Evolutionary conservation across 306 rosid species (phyloP).

Genomic region (Cicer cuneatum): DNA sequence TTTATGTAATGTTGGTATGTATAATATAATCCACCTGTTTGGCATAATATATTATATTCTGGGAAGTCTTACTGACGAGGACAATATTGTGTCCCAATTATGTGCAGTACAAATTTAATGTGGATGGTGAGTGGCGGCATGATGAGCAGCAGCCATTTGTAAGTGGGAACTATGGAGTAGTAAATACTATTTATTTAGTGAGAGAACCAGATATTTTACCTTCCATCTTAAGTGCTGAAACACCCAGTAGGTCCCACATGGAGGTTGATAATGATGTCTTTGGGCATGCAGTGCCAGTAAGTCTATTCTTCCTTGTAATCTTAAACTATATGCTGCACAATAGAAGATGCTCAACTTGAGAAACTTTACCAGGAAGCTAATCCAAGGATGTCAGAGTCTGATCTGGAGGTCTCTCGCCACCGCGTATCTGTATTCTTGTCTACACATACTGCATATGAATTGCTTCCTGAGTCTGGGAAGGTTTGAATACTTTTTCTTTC

Average conservation of each 20-base stretch:
- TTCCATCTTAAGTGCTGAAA: slow-evolving; percentile 52
- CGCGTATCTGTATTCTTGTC: slow-evolving; percentile 72
- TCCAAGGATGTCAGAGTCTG: slow-evolving; percentile 60
- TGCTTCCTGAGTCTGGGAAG: slow-evolving; percentile 97
- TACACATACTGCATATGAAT: slow-evolving; percentile 68
- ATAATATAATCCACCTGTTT: slow-evolving; percentile 22
- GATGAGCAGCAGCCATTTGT: slow-evolving; percentile 70
- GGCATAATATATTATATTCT: slow-evolving; percentile 38
- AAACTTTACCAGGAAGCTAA: slow-evolving; percentile 61
- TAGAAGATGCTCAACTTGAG: slow-evolving; percentile 43
- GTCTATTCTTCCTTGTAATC: slow-evolving; percentile 35
- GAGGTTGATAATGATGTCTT: slow-evolving; percentile 70
- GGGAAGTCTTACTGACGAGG: slow-evolving; percentile 41
- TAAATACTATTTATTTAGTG: slow-evolving; percentile 64
- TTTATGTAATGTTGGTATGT: slow-evolving; percentile 9
- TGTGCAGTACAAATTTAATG: slow-evolving; percentile 77
- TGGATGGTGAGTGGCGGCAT: slow-evolving; percentile 89
- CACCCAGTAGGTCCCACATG: slow-evolving; percentile 71
- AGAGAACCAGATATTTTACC: slow-evolving; percentile 60
- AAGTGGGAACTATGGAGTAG: slow-evolving; percentile 66
- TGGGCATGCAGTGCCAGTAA: slow-evolving; percentile 53
- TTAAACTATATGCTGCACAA: slow-evolving; percentile 45
- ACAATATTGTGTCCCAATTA: slow-evolving; percentile 45
- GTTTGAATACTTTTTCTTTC: slow-evolving; percentile 61
- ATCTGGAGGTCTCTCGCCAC: slow-evolving; percentile 71